Conservation (phyloP, 2,329 filamentous ascomycete species). For the Dendryphion nanum region DNA sequence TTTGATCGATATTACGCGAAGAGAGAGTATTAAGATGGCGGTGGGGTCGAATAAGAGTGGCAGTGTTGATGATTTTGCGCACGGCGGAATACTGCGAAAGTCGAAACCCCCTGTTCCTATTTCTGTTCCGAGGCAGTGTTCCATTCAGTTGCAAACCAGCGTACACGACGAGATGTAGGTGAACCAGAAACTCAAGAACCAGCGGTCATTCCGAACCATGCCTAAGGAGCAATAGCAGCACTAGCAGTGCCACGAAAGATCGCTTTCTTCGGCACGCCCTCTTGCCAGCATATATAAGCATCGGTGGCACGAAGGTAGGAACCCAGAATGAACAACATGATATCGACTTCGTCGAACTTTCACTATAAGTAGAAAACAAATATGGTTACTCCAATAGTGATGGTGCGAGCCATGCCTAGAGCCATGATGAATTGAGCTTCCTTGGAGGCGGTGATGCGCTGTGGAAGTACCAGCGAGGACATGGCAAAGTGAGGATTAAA, state of each 20-base stretch:
- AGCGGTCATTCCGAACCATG: slow-evolving; percentile 10
- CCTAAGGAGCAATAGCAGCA: slow-evolving; percentile 16
- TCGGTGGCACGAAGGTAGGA: slow-evolving; percentile 16
- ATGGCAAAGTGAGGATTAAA: slow-evolving; percentile 33
- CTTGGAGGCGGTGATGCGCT: slow-evolving; percentile 27
- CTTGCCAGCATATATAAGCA: slow-evolving; percentile 19
- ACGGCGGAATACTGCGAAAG: no score
- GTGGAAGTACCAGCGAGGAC: slow-evolving; percentile 33
- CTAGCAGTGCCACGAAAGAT: slow-evolving; percentile 14
- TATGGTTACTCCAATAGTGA: slow-evolving; percentile 7
- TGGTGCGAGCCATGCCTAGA: slow-evolving; percentile 12
- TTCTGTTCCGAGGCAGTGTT: no score
- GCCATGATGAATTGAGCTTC: slow-evolving; percentile 32
- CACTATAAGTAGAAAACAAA: slow-evolving; percentile 17
- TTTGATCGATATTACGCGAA: no score
- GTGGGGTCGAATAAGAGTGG: no score
- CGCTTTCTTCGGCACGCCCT: slow-evolving; percentile 18
- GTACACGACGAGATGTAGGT: no score
- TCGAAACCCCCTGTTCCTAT: no score
- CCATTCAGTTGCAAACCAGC: no score
- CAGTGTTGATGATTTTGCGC: no score
- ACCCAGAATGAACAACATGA: slow-evolving; percentile 10
- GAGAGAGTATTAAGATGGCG: no score
- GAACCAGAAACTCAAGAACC: no score
- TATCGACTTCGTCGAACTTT: slow-evolving; percentile 21